phyloP scores from a whole-genome alignment of 2,329 filamentous ascomycete species.

The Xylaria sp. region DNA sequence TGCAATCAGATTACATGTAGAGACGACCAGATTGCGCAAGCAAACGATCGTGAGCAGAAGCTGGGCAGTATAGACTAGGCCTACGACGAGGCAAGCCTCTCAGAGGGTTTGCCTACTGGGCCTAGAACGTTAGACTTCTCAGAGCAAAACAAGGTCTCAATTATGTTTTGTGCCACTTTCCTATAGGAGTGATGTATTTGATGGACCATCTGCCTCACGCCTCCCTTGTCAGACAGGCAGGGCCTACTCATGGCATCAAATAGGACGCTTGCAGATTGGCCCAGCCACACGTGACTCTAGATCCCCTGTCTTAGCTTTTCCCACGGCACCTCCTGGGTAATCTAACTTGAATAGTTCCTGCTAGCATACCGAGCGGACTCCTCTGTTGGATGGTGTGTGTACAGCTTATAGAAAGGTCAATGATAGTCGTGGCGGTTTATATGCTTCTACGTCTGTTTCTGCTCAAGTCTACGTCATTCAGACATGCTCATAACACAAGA shows the following conservation, averaged over 20 bases:
- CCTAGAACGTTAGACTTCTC: slow-evolving; percentile 19
- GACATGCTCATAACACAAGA: too few relatives aligned
- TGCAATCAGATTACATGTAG: neutral
- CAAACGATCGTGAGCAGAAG: slow-evolving; percentile 8
- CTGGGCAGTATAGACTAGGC: slow-evolving; percentile 18
- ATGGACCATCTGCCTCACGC: neutral
- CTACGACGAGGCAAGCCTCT: neutral
- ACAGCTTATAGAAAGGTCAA: neutral
- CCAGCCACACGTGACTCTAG: slow-evolving; percentile 14
- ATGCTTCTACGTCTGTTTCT: neutral
- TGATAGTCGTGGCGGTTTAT: neutral
- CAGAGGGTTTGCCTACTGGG: slow-evolving; percentile 6
- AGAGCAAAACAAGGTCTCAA: slow-evolving; percentile 17
- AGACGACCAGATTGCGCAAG: slow-evolving; percentile 1
- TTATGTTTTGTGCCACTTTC: slow-evolving; percentile 1
- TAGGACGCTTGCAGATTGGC: slow-evolving; percentile 6
- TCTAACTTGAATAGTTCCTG: neutral
- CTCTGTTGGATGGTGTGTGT: too few relatives aligned
- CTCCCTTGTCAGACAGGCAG: slow-evolving; percentile 1
- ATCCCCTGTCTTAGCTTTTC: neutral
- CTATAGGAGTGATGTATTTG: slow-evolving; percentile 6
- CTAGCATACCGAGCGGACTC: neutral
- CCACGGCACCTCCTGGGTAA: neutral
- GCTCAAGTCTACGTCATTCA: neutral
- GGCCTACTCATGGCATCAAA: neutral